phyloP scores from a whole-genome alignment of 345 rosid species.

The Rhodamnia rubescens region DNA sequence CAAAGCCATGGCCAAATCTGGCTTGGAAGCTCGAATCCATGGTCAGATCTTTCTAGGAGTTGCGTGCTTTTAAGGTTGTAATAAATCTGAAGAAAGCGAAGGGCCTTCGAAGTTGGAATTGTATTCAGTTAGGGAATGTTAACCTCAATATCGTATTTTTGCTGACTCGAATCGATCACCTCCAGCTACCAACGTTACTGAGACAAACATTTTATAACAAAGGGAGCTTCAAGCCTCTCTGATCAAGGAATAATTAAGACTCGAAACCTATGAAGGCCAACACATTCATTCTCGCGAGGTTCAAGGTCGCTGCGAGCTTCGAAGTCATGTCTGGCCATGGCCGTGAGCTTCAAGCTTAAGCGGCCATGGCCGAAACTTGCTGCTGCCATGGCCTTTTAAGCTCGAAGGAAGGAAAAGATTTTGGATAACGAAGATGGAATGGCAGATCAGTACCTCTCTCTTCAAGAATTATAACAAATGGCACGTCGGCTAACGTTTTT shows the following conservation, averaged over 20 bases:
- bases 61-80: not conserved
- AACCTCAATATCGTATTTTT: not conserved
- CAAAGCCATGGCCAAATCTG: not conserved
- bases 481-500: not conserved
- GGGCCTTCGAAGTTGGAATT: not conserved
- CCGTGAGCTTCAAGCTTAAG: not conserved
- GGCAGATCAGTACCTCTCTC: not conserved
- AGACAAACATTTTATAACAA: not conserved
- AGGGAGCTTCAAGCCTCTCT: not conserved
- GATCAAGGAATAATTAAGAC: not conserved
- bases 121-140: not conserved
- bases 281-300: not conserved
- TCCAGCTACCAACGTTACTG: not conserved
- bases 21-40: not conserved
- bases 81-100: not conserved
- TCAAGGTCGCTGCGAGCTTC: not conserved
- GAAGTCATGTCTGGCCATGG: not conserved
- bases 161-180: not conserved
- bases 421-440: not conserved
- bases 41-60: not conserved
- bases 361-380: too few relatives aligned
- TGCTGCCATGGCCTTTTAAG: too few relatives aligned
- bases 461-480: not conserved
- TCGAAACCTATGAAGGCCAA: not conserved
- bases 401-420: not conserved